Base-by-base conservation (phyloP, 2,329 filamentous ascomycete genomes). In the Penicillium frequentans region DNA sequence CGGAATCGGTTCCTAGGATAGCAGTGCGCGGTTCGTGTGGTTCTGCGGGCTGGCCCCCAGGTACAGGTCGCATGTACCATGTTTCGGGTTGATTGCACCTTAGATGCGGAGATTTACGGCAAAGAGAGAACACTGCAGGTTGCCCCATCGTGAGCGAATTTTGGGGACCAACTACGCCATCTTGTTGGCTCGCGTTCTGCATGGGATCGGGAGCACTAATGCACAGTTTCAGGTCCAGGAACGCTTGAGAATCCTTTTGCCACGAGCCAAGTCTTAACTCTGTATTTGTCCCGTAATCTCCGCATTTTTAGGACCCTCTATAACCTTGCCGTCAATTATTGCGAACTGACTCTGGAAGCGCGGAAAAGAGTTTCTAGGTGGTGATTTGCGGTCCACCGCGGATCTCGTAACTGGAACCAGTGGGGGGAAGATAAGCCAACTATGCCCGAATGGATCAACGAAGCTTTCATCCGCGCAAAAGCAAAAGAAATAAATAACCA, bases 221-320 rank as follows among this genome's bases (percentile, higher is more conserved):
- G 55, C 55, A 57, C 39, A 31, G 43, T 51, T 52, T 44, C 23
- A 16, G 45, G 21, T 16, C 31, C 45, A 31, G 55, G 49, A 55
- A 55, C 46, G 39, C 11, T 49, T 50, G 23, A 10, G 42, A 27
- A 14, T 16, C 47, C 50, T 35, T 56, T 47, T 29, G 49, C 27
- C n/a, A 52, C 53, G 26, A 14, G 35, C 29, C 16, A 26, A 29
- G 29, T 44, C 26, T 42, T 42, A 27, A 26, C 23, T 23, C 8
- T 27, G 3, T 21, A 29, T 23, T 13, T 42, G 10, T 19, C 23
- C 19, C 19, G 39, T 42, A 23, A 23, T 51, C 59, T 62, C 60
- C 55, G 55, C 60, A 58, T 60, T 62, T 62, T 57, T 52, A 42
- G 29, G 52, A 11, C 49, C 29, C 42, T 52, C 37, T 19, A 9